Conservation (phyloP, 129 eudicot species). For the Lonicera japonica region DNA sequence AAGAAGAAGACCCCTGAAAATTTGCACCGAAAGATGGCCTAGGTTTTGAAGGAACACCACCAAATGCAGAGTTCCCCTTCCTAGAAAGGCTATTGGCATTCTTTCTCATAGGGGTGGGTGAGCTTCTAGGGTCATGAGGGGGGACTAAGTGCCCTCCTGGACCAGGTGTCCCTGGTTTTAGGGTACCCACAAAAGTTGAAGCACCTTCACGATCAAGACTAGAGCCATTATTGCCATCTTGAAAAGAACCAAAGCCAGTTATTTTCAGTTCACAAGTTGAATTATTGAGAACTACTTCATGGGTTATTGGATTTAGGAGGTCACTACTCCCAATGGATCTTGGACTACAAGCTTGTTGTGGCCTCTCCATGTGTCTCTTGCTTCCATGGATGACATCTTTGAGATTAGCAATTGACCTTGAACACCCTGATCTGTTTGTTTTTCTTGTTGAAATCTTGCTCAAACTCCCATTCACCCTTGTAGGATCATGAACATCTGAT, state of each 20-base stretch:
- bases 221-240: conserved; percentile 29
- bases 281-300: conserved; percentile 60
- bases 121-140: conserved; percentile 16
- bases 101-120: conserved; percentile 33
- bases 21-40: conserved; percentile 48
- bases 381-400: conserved; percentile 67
- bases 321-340: conserved; percentile 82
- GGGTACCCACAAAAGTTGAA: conserved; percentile 48
- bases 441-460: conserved; percentile 43
- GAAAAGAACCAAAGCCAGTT: conserved; percentile 35
- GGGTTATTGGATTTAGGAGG: conserved; percentile 64
- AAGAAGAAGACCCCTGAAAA: conserved; percentile 24
- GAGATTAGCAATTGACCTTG: conserved; percentile 70
- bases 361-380: conserved; percentile 61
- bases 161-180: conserved; percentile 75
- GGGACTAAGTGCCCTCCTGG: conserved; percentile 41
- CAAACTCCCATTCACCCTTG: conserved; percentile 17
- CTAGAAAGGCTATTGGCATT: conserved; percentile 15
- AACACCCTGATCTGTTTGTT: conserved; percentile 52
- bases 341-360: conserved; percentile 57
- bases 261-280: conserved; percentile 66
- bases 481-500: conserved; percentile 70
- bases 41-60: conserved; percentile 26
- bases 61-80: conserved; percentile 29
- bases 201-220: conserved; percentile 19